Conservation (phyloP, 2,329 filamentous ascomycete species). For the Monilinia fructicola region DNA sequence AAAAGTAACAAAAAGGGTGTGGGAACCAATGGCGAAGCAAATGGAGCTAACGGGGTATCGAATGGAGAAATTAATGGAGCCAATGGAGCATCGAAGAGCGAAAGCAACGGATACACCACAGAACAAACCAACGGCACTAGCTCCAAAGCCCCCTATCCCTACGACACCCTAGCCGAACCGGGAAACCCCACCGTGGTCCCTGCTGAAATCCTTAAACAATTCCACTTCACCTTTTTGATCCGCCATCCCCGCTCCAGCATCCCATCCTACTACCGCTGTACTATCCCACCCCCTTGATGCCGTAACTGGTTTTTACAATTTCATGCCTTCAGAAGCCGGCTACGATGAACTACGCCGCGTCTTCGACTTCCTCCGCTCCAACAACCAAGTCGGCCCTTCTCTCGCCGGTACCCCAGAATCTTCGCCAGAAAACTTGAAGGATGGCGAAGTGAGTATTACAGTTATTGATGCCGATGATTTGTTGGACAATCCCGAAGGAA, state of each 20-base stretch:
- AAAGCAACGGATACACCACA: constrained; percentile 32
- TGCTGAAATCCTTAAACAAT: constrained; percentile 67
- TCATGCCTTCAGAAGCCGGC: constrained; percentile 84
- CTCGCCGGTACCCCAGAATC: constrained; percentile 47
- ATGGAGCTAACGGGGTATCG: constrained; percentile 34
- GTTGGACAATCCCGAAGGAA: constrained; percentile 75
- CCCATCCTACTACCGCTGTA: constrained; percentile 93
- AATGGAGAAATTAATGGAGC: constrained; percentile 29
- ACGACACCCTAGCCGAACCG: constrained; percentile 57
- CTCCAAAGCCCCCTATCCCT: constrained; percentile 50
- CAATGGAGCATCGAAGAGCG: constrained; percentile 33
- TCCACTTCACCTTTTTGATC: constrained; percentile 96
- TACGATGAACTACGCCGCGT: constrained; percentile 84
- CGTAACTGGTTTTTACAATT: constrained; percentile 81
- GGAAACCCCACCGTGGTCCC: constrained; percentile 87
- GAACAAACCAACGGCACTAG: constrained; percentile 24
- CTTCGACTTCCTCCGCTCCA: constrained; percentile 77
- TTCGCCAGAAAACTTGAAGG: constrained; percentile 32
- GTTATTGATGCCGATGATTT: constrained; percentile 93
- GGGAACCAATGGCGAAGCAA: constrained; percentile 37
- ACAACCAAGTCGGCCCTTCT: constrained; percentile 68
- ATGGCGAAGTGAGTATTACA: constrained; percentile 63
- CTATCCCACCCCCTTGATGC: constrained; percentile 82
- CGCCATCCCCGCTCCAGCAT: constrained; percentile 90
- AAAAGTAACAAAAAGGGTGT: constrained; percentile 38